Evolutionary conservation across 192 early-diverging fungal genomes (phyloP), one percentile per base, ranked within the genome.

Genomic region (Mortierella hygrophila): DNA sequence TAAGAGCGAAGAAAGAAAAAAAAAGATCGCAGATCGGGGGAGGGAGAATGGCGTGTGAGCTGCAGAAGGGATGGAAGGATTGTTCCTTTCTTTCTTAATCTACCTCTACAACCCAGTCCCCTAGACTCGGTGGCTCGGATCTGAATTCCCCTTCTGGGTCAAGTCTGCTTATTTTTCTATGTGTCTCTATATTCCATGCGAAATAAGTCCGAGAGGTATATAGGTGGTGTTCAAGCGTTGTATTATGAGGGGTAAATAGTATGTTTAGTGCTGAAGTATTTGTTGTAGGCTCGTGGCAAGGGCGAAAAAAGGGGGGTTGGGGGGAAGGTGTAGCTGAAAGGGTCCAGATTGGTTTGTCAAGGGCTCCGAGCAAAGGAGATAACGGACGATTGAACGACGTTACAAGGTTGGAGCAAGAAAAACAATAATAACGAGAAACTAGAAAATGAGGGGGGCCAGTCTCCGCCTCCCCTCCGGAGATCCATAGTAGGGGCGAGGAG

Each of bases 21-120:
- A 65, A 65, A 65, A 65, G 60, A 65, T 65, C 11, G 29, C 60
- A 65, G 60, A 65, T 65, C 60, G 60, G 60, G 60, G 29, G 26
- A 60, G 15, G 13, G 11, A 10, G 11, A 65, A 65, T 65, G 60
- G 60, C 60, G 60, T 65, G 60, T 65, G 60, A 65, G 60, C 29
- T 65, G 60, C 60, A 65, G 60, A 9, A 29, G 29, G 60, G 11
- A 32, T 65, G 29, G 26, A 32, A 29, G 60, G 29, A 65, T 65
- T 65, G 29, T 32, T 65, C 60, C 15, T 35, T 65, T 32, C 26
- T 65, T 65, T 46, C 44, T 15, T 65, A 26, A 65, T 65, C n/a
- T 26, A 26, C 55, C 55, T 65, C n/a, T 9, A 26, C 55, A 7
- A 60, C 29, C 23, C 60, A 15, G 8, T 65, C 60, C 1, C 23